A percentile compares a stretch with the other conserved stretches of the same genome.
Conservation (phyloP, 805 yeast genomes). For the Ogataea trehalophila region DNA sequence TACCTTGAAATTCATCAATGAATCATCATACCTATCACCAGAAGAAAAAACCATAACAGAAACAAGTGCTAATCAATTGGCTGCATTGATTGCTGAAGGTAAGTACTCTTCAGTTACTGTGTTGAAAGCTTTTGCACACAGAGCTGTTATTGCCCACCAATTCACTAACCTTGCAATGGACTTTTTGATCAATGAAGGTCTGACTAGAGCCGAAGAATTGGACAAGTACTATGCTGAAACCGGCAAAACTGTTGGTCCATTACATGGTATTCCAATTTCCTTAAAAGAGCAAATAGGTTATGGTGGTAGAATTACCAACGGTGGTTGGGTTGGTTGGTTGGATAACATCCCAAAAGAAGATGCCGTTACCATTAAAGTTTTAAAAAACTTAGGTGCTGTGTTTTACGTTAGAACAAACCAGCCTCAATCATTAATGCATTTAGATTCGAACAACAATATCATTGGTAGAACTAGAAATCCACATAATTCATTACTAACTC, state of each 20-base stretch:
- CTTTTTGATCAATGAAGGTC: constrained; percentile 60
- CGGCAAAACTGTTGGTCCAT: constrained; percentile 56
- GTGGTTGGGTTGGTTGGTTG: constrained; percentile 51
- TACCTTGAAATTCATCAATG: constrained; percentile 32
- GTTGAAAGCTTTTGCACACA: constrained; percentile 58
- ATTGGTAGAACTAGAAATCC: constrained; percentile 58
- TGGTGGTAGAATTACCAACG: constrained; percentile 52
- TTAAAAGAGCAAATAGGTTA: constrained; percentile 60
- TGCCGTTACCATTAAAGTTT: constrained; percentile 42
- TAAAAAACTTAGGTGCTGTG: constrained; percentile 53
- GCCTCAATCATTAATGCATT: constrained; percentile 68
- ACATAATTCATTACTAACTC: constrained; percentile 48
- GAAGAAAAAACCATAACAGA: constrained; percentile 42
- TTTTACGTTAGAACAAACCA: constrained; percentile 61
- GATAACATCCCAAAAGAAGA: constrained; percentile 43
- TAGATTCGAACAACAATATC: constrained; percentile 57
- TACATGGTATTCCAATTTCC: constrained; percentile 68
- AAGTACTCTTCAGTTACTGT: constrained; percentile 47
- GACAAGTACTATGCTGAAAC: constrained; percentile 46
- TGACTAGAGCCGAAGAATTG: constrained; percentile 48
- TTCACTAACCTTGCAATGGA: constrained; percentile 49
- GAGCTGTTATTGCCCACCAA: constrained; percentile 61
- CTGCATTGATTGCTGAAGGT: constrained; percentile 40
- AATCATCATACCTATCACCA: constrained; percentile 27
- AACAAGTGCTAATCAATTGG: constrained; percentile 37